Percentiles rank a stretch among this genome's conserved stretches.
These are phyloP conservation scores for Prunus mume DNA, from an alignment of 306 rosid species.

Conservation along the genomic window DNA sequence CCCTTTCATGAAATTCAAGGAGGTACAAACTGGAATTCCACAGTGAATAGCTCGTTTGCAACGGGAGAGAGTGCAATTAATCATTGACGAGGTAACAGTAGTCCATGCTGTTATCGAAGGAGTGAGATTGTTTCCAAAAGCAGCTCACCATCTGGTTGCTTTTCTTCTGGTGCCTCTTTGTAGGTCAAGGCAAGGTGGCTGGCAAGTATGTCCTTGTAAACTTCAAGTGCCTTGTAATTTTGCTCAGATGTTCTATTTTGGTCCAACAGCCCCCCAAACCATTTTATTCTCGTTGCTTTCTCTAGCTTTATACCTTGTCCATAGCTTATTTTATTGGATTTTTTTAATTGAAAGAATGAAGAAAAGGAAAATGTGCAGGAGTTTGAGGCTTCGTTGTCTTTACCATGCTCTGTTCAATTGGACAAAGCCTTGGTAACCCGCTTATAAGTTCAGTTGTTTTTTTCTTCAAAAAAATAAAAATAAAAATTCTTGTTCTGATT, in stretches of 20 bases:
- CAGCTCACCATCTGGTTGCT: slow-evolving; percentile 9
- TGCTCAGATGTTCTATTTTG: not conserved
- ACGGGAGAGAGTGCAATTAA: not conserved
- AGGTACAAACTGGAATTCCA: not conserved
- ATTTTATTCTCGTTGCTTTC: not conserved
- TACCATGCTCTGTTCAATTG: not conserved
- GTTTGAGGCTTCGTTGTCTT: not conserved
- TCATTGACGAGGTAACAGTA: not conserved
- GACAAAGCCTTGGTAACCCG: not conserved
- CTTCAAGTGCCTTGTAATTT: not conserved
- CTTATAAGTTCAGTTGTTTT: not conserved
- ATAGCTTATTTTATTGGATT: slow-evolving; percentile 23
- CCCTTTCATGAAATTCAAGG: slow-evolving; percentile 6
- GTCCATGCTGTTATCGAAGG: not conserved
- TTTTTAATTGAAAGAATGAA: not conserved
- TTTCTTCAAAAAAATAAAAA: too few relatives aligned
- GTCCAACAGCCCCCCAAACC: not conserved
- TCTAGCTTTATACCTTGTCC: slow-evolving; percentile 5
- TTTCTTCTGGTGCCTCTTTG: not conserved
- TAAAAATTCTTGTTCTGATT: too few relatives aligned
- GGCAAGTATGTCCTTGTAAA: slow-evolving; percentile 10
- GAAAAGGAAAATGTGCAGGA: not conserved
- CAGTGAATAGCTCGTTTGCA: slow-evolving; percentile 5
- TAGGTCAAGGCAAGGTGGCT: not conserved
- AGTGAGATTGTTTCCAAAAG: slow-evolving; percentile 1